Evolutionary conservation across 768 basidiomycete genomes (phyloP), one percentile per base, ranked within the genome.

Genomic region (Candolleomyces aberdarensis): DNA sequence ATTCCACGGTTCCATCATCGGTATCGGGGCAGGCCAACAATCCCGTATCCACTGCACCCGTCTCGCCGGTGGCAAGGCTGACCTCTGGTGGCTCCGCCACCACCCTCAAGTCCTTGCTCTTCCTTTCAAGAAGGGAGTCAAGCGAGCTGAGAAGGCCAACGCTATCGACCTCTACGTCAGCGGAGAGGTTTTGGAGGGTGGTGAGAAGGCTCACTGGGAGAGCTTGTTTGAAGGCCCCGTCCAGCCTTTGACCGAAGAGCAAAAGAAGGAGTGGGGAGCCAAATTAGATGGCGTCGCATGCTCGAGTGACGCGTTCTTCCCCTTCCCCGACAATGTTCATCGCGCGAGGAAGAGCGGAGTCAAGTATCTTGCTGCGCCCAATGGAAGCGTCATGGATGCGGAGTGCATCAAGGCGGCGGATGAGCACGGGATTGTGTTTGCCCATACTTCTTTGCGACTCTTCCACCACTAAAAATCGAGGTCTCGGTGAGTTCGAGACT

Each of bases 41-140:
- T 98, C 96, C 5, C 92, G 97, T 44, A 99, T 99, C 70, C 97
- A 99, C 80, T 99, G 97, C 78, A 99, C 97, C 15, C 92, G 97
- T 32, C 88, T 99, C 49, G 97, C 97, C 3, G 97, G 97, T 3
- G 85, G 88, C 56, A 98, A 99, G 76, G 95, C 96, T n/a, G 97
- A 99, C 76, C 83, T 94, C 65, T 99, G 97, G 97, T 98, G 97
- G 96, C 83, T 98, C 58, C 89, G 97, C 13, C 95, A 98, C 78
- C 95, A 98, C 76, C 60, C 60, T 20, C 88, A 91, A 50, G 96
- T 97, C 48, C 88, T 98, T 63, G 80, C 83, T 3, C 85, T 99
- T 22, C 92, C 96, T 1, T 99, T 98, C 85, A 98, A 96, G 73
- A 94, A 95, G 71, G 96, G 96, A 47, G 89, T 93, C 66, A 98